A percentile compares a stretch with the other conserved stretches of the same genome.
Conservation (phyloP, 2,329 filamentous ascomycete genomes). For the Fusarium pseudonygamai region DNA sequence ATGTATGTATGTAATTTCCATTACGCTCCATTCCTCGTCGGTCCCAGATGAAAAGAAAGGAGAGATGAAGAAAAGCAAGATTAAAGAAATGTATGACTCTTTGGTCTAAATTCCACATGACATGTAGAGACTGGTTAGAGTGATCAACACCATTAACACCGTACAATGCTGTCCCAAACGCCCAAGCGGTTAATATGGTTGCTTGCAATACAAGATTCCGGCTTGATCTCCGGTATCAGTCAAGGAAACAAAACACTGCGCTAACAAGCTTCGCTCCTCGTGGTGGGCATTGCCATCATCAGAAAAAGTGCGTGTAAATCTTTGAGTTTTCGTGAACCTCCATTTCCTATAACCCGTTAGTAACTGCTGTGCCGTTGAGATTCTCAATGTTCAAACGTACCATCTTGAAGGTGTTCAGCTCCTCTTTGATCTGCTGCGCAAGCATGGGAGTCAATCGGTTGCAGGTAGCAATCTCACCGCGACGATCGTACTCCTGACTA, state of each 20-base stretch:
- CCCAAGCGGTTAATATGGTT: conserved; percentile 59
- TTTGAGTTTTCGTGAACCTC: conserved; percentile 99
- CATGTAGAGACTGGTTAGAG: conserved; percentile 50
- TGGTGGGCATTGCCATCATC: conserved; percentile 57
- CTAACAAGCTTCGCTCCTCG: conserved; percentile 38
- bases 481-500: conserved; percentile 92
- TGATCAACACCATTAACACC: conserved; percentile 64
- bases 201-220: conserved; percentile 61
- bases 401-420: conserved; percentile 99
- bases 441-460: conserved; percentile 97
- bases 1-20: conserved; percentile 22
- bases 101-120: conserved; percentile 50
- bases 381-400: conserved; percentile 32
- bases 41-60: conserved; percentile 41
- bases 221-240: conserved; percentile 37
- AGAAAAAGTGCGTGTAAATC: conserved; percentile 99
- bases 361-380: background rate
- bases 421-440: conserved; percentile 99
- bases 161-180: conserved; percentile 68
- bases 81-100: conserved; percentile 52
- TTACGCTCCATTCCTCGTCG: conserved; percentile 22
- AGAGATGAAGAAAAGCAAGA: conserved; percentile 37
- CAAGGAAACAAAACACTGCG: conserved; percentile 42
- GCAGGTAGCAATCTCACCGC: conserved; percentile 96
- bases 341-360: conserved; percentile 82